phyloP scores from a whole-genome alignment of 108 stramenopile species.

The Schizochytrium sp. region DNA sequence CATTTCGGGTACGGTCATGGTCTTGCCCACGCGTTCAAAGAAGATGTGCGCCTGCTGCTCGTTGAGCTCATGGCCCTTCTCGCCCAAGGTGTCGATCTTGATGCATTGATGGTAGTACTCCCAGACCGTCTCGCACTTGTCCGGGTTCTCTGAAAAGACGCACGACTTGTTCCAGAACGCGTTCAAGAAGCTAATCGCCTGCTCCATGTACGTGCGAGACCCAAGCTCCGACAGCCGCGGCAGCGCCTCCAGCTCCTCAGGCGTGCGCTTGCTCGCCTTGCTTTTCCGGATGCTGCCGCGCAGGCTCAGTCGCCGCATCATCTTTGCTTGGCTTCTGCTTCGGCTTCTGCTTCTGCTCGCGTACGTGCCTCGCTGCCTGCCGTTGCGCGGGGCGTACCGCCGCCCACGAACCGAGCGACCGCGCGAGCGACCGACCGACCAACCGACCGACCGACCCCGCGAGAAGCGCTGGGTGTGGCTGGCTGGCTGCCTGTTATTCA shows the following conservation, averaged over 20 bases:
- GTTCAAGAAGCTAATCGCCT: not conserved
- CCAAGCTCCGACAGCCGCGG: constrained; percentile 4
- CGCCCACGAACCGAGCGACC: not conserved
- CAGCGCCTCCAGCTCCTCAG: not conserved
- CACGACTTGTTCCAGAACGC: not conserved
- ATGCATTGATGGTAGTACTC: not conserved
- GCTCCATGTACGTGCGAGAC: not conserved
- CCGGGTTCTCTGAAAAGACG: not conserved
- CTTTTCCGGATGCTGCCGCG: not conserved
- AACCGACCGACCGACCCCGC: not conserved
- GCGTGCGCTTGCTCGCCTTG: not conserved
- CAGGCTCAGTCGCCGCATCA: not conserved
- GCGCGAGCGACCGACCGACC: too few species aligned
- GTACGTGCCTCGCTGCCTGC: not conserved
- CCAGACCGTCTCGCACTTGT: not conserved
- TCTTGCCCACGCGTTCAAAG: not conserved
- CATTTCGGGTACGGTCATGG: not conserved
- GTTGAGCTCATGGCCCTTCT: constrained; percentile 6
- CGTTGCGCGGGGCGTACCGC: not conserved
- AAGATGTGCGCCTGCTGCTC: not conserved
- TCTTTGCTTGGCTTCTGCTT: not conserved
- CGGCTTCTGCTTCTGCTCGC: too few species aligned
- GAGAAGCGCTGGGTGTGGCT: too few species aligned
- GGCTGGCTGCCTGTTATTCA: too few species aligned
- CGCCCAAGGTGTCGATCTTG: not conserved